These are phyloP conservation scores for Nitzschia putrida DNA, from an alignment of 108 stramenopile genomes.

Conservation along the genomic window DNA sequence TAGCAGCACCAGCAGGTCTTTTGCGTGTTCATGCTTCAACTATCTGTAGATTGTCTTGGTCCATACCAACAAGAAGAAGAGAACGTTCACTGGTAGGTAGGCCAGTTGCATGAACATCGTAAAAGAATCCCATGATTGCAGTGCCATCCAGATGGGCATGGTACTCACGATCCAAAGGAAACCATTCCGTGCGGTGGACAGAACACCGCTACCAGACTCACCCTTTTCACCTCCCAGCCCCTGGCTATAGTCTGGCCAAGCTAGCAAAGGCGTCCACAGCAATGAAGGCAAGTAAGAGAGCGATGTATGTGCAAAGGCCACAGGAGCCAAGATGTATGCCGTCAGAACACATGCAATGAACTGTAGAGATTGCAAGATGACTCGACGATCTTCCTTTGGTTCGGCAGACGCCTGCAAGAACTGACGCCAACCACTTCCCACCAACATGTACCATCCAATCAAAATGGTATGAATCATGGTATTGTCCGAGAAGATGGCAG, in stretches of 20 bases:
- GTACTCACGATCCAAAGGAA: slow-evolving; percentile 42
- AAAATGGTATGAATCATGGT: slow-evolving; percentile 9
- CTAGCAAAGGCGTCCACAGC: slow-evolving; percentile 68
- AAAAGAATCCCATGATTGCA: slow-evolving; percentile 48
- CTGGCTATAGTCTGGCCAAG: slow-evolving; percentile 40
- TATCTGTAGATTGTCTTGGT: not conserved
- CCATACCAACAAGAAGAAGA: slow-evolving; percentile 49
- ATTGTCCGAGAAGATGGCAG: not conserved
- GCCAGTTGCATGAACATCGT: slow-evolving; percentile 54
- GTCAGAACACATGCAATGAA: slow-evolving; percentile 62
- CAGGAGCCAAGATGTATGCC: slow-evolving; percentile 68
- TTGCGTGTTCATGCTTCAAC: too few species aligned
- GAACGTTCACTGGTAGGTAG: slow-evolving; percentile 68
- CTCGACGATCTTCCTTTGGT: not conserved
- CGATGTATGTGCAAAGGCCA: slow-evolving; percentile 72
- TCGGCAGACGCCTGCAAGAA: not conserved
- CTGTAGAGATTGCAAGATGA: slow-evolving; percentile 37
- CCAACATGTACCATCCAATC: slow-evolving; percentile 4
- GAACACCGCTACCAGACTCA: not conserved
- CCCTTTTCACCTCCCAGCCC: not conserved
- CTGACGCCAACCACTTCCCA: slow-evolving; percentile 1
- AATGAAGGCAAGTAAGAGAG: slow-evolving; percentile 71
- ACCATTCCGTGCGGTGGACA: not conserved
- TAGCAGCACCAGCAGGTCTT: too few species aligned
- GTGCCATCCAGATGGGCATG: slow-evolving; percentile 61